Evolutionary conservation across 352 stramenopile genomes (phyloP).

Genomic region (Pythium phragmitis): DNA sequence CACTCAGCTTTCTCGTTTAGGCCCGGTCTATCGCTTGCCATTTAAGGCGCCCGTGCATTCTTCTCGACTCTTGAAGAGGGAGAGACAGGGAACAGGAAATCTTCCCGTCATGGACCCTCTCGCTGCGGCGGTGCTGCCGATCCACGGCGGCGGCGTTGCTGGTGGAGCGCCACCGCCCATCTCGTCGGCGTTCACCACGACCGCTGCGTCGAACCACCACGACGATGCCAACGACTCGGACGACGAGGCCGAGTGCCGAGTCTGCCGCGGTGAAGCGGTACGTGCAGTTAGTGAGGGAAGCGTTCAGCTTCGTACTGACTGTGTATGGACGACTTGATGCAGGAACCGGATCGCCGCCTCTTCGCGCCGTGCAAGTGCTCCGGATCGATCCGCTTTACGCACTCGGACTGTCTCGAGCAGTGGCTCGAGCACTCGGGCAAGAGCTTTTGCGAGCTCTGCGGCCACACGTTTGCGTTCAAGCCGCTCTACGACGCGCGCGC

Average conservation of each 20-base stretch:
- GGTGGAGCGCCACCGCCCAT: background rate
- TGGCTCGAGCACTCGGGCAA: conserved; percentile 93
- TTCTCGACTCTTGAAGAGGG: background rate
- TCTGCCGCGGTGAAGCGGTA: conserved; percentile 92
- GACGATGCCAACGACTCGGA: conserved; percentile 43
- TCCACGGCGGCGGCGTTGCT: background rate
- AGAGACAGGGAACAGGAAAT: background rate
- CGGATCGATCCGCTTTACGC: conserved; percentile 92
- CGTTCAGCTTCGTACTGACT: background rate
- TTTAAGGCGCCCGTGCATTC: background rate
- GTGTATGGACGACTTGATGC: background rate
- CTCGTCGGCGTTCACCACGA: background rate
- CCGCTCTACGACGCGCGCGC: conserved; percentile 88
- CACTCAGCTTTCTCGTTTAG: background rate
- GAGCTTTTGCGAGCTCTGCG: conserved; percentile 92
- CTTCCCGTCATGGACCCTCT: background rate
- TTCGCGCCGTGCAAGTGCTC: conserved; percentile 93
- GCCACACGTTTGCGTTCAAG: conserved; percentile 91
- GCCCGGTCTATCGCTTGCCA: background rate
- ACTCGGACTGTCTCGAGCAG: conserved; percentile 94
- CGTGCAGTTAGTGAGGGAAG: conserved; percentile 2
- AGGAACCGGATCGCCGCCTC: conserved; percentile 70
- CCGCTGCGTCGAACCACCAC: background rate
- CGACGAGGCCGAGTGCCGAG: conserved; percentile 92
- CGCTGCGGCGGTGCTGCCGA: conserved; percentile 1